These are phyloP conservation scores for Plasmodium coatneyi DNA, from an alignment of 169 alveolate species.

Conservation along the genomic window DNA sequence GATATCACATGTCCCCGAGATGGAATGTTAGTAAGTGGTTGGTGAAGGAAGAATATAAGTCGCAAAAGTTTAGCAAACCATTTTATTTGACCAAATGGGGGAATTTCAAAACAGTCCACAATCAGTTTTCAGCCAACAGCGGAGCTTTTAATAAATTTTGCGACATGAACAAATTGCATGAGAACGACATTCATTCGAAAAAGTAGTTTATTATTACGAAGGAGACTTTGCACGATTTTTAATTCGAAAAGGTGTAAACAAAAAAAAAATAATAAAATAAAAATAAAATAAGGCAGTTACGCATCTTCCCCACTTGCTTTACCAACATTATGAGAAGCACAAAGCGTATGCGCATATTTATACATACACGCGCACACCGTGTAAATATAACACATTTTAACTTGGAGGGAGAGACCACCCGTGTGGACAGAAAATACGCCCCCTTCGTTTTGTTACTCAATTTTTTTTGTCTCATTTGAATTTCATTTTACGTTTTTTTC, in stretches of 20 bases:
- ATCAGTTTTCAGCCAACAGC: neutral
- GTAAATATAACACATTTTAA: neutral
- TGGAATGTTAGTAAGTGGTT: conserved; percentile 76
- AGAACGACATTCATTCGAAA: conserved; percentile 23
- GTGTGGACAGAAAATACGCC: neutral
- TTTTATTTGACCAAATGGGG: conserved; percentile 76
- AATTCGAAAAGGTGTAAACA: conserved; percentile 2
- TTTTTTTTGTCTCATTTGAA: conserved; percentile 1
- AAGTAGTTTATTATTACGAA: conserved; percentile 6
- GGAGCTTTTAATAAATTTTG: conserved; percentile 72
- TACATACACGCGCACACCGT: neutral
- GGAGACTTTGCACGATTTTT: neutral
- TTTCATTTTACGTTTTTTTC: neutral
- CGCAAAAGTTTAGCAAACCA: conserved; percentile 67
- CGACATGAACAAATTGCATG: conserved; percentile 67
- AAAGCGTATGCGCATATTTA: neutral
- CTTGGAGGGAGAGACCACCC: neutral
- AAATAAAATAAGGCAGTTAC: neutral
- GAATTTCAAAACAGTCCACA: conserved; percentile 56
- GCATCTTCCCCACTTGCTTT: neutral
- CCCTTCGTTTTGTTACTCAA: conserved; percentile 1
- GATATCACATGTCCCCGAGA: conserved; percentile 77
- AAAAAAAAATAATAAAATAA: neutral
- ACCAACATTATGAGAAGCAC: neutral
- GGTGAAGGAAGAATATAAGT: conserved; percentile 71